Conservation (phyloP, 352 stramenopile genomes). For the Bremia lactucae region DNA sequence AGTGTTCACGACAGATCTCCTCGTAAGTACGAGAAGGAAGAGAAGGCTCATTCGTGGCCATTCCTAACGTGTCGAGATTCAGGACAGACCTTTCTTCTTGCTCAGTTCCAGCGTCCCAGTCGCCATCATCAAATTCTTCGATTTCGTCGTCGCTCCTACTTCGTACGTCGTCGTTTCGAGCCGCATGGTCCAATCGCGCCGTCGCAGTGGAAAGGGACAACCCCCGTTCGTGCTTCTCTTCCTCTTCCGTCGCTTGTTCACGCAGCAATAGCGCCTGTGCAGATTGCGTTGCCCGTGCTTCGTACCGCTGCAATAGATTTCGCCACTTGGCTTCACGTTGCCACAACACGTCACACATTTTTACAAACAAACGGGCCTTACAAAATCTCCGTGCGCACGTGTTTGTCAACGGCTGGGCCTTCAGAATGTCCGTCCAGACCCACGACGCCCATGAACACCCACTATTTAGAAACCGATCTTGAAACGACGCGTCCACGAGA, state of each 20-base stretch:
- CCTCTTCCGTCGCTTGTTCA: conserved; percentile 55
- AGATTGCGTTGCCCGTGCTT: conserved; percentile 43
- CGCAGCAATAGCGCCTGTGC: conserved; percentile 57
- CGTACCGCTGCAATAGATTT: conserved; percentile 31
- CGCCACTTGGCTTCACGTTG: conserved; percentile 61
- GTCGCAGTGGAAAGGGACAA: conserved; percentile 27
- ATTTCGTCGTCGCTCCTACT: conserved; percentile 20
- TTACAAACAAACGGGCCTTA: conserved; percentile 34
- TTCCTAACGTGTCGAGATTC: no score
- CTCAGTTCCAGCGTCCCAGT: conserved; percentile 24
- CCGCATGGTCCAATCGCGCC: conserved; percentile 32
- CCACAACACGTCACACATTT: conserved; percentile 47
- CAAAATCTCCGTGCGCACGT: conserved; percentile 62
- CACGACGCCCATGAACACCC: conserved; percentile 57
- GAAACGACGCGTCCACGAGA: conserved; percentile 51
- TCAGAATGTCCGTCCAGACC: conserved; percentile 51
- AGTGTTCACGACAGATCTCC: conserved; percentile 63
- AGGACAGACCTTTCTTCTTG: conserved; percentile 24
- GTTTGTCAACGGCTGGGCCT: conserved; percentile 34
- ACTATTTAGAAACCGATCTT: conserved; percentile 48
- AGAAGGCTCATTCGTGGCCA: no score
- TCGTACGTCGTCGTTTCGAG: conserved; percentile 17
- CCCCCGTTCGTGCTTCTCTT: conserved; percentile 24
- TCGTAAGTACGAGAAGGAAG: conserved; percentile 40
- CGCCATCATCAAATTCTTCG: background rate